Evolutionary conservation across 305 asterid species (phyloP), one percentile per base, ranked within the genome.

Genomic region (Withania somnifera): DNA sequence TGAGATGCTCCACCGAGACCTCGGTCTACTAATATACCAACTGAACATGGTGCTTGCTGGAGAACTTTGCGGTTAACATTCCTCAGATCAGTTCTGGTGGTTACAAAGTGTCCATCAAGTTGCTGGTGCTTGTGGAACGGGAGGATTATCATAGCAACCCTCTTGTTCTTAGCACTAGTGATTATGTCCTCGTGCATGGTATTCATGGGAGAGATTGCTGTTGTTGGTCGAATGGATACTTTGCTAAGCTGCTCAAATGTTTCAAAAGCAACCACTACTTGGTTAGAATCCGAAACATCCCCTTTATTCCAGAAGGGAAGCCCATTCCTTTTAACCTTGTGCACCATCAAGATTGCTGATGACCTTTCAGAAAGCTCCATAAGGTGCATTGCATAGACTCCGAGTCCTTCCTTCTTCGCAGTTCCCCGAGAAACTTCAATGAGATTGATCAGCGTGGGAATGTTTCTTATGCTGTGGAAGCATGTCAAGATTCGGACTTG

Each of bases 1-100:
- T 94, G 97, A 3, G 92, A 84, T 8, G 93, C 58, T n/a, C 98
- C 98, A 7, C 98, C 98, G 2, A 94, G 94, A 11, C 97, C 98
- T 2, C 97, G 91, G 83, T 93, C 98, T 2, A 95, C 83, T 28
- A 95, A 83, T 64, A 95, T 89, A 1, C 92, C 98, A 7, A 95
- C 98, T 0, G 98, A 95, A 42, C 98, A 95, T 0, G 96, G 97
- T 6, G 98, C 96, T 32, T 78, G 85, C 86, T 84, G 88, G 14
- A 95, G 95, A 77, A 95, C 98, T 84, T 87, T 85, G 28, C 89
- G 78, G 86, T 92, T 95, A 28, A 93, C 92, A 67, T 88, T 83
- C 85, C 98, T 87, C 66, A 92, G 83, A 7, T 91, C 95, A 4
- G 86, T 84, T 7, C 98, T 82, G 5, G 94, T 89, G 7, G 92